phyloP scores from a whole-genome alignment of 2,329 filamentous ascomycete genomes.

The Mycosphaerella arachidis region DNA sequence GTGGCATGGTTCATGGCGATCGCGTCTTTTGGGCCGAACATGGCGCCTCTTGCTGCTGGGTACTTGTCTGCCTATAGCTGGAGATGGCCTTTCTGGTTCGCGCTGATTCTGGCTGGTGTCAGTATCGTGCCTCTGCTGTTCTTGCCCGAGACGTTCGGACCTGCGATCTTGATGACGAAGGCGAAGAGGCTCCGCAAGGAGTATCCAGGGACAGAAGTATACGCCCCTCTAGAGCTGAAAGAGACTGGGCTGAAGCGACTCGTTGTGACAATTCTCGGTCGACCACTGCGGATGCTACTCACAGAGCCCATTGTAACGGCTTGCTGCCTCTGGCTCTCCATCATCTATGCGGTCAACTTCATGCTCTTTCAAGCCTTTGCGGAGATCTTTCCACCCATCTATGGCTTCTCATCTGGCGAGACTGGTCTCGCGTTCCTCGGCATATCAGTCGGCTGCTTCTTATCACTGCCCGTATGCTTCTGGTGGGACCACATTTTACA shows the following conservation, averaged over 20 bases:
- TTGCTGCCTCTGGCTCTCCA: slow-evolving; percentile 63
- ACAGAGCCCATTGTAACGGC: slow-evolving; percentile 67
- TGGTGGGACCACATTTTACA: slow-evolving; percentile 14
- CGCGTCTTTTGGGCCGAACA: slow-evolving; percentile 12
- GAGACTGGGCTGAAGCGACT: slow-evolving; percentile 54
- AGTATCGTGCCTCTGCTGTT: slow-evolving; percentile 12
- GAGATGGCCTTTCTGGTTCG: slow-evolving; percentile 19
- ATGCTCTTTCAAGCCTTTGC: slow-evolving; percentile 32
- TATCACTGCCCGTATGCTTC: slow-evolving; percentile 7
- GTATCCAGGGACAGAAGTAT: slow-evolving; percentile 46
- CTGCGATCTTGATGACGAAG: slow-evolving; percentile 35
- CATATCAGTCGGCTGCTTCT: slow-evolving; percentile 9
- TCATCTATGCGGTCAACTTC: slow-evolving; percentile 57
- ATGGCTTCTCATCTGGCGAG: slow-evolving; percentile 10
- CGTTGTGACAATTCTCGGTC: slow-evolving; percentile 60
- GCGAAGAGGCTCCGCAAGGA: slow-evolving; percentile 54
- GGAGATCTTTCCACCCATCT: slow-evolving; percentile 15
- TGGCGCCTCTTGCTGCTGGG: slow-evolving; percentile 12
- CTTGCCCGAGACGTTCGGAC: slow-evolving; percentile 43
- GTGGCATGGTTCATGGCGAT: slow-evolving; percentile 20
- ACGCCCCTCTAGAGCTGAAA: slow-evolving; percentile 60
- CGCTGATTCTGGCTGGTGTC: slow-evolving; percentile 11
- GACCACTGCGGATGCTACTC: slow-evolving; percentile 64
- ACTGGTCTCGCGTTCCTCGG: slow-evolving; percentile 17
- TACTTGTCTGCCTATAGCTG: slow-evolving; percentile 13